Percentiles rank a stretch among this genome's conserved stretches.
These are phyloP conservation scores for Dicorynia guianensis DNA, from an alignment of 306 rosid species.

Conservation along the genomic window DNA sequence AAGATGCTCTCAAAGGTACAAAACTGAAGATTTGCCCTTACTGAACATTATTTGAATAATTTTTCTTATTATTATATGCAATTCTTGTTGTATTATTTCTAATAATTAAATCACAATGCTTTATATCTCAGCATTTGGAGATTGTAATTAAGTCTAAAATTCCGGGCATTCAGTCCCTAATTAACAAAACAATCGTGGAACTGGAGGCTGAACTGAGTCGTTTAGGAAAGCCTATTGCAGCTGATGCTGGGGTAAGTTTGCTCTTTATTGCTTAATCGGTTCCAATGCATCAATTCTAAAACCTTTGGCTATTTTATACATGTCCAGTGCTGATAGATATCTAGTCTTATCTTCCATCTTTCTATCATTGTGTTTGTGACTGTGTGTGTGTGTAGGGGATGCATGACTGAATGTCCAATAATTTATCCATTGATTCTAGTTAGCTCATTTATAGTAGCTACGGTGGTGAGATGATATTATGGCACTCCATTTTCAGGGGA, in stretches of 20 bases:
- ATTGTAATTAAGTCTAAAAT: slow-evolving; percentile 94
- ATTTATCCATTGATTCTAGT: slow-evolving; percentile 32
- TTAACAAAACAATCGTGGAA: slow-evolving; percentile 80
- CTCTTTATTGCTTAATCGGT: slow-evolving; percentile 15
- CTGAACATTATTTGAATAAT: background rate
- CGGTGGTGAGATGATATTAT: background rate
- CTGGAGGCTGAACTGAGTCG: slow-evolving; percentile 92
- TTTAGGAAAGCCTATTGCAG: slow-evolving; percentile 86
- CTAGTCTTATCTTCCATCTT: background rate
- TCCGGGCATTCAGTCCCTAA: slow-evolving; percentile 93
- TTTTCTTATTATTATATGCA: background rate
- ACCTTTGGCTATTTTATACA: background rate
- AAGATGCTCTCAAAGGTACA: slow-evolving; percentile 90
- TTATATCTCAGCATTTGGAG: slow-evolving; percentile 83
- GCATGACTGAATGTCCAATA: background rate
- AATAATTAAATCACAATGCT: slow-evolving; percentile 30
- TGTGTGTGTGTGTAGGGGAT: background rate
- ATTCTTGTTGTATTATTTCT: slow-evolving; percentile 7
- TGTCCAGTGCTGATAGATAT: slow-evolving; percentile 2
- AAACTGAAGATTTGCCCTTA: background rate
- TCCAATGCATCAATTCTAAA: background rate
- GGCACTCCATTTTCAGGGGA: background rate
- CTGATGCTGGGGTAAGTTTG: slow-evolving; percentile 89
- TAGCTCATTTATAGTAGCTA: slow-evolving; percentile 5
- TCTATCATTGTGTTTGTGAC: background rate